These are phyloP conservation scores for Gossypium raimondii DNA, from an alignment of 345 rosid genomes.

Conservation along the genomic window DNA sequence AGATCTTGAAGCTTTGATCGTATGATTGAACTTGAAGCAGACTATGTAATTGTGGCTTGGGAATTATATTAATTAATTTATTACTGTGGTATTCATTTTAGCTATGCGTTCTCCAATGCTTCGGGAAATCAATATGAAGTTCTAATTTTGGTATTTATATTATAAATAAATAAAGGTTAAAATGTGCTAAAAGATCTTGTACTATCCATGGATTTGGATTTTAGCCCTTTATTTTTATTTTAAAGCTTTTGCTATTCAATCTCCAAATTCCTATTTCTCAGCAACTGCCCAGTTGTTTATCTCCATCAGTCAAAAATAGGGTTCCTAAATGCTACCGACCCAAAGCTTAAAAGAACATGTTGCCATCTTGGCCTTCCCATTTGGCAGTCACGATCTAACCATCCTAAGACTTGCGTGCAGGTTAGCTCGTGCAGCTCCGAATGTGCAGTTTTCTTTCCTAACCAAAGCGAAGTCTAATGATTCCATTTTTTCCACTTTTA, in stretches of 20 bases:
- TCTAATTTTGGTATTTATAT: too few relatives aligned
- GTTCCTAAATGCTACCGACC: not conserved
- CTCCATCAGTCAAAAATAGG: not conserved
- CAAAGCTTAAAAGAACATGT: conserved; percentile 19
- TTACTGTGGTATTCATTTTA: not conserved
- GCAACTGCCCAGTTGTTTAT: not conserved
- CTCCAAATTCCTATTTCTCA: not conserved
- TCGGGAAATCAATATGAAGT: too few relatives aligned
- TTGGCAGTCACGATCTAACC: conserved; percentile 55
- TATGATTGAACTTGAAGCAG: not conserved
- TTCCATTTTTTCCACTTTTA: conserved; percentile 16
- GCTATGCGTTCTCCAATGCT: too few relatives aligned
- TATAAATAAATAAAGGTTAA: too few relatives aligned
- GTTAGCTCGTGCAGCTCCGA: conserved; percentile 45
- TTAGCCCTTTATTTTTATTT: too few relatives aligned
- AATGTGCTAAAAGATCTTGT: too few relatives aligned
- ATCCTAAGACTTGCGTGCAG: conserved; percentile 39
- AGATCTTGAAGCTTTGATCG: not conserved
- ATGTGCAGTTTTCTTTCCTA: conserved; percentile 46
- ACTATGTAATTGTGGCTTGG: not conserved
- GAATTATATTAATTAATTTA: too few relatives aligned
- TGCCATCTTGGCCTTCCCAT: conserved; percentile 59
- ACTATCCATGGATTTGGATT: too few relatives aligned
- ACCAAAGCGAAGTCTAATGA: conserved; percentile 37
- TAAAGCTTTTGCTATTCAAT: too few relatives aligned